Conservation (phyloP, 1,284 basidiomycete species). For the Leccinum solheimii region DNA sequence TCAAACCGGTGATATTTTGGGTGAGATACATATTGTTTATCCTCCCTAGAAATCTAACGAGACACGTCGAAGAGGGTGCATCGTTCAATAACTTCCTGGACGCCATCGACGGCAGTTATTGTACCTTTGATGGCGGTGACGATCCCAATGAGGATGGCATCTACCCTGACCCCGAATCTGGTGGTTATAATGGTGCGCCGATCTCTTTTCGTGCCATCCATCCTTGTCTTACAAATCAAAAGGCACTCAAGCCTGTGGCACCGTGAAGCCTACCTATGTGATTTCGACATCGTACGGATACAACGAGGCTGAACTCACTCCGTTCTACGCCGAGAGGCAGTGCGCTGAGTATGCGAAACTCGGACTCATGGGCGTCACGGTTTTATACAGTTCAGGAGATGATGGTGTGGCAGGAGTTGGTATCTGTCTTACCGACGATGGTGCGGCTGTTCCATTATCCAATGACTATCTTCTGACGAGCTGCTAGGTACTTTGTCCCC, state of each 20-base stretch:
- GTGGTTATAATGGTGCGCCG: slow-evolving; percentile 38
- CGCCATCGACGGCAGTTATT: slow-evolving; percentile 52
- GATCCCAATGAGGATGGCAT: slow-evolving; percentile 47
- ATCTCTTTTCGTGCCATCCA: neutral
- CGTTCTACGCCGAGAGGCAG: slow-evolving; percentile 49
- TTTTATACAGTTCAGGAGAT: slow-evolving; percentile 53
- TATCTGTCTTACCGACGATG: slow-evolving; percentile 43
- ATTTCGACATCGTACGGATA: slow-evolving; percentile 56
- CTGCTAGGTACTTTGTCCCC: slow-evolving; percentile 4
- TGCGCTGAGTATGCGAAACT: slow-evolving; percentile 57
- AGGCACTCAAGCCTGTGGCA: slow-evolving; percentile 50
- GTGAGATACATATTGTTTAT: slow-evolving; percentile 20
- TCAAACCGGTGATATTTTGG: slow-evolving; percentile 46
- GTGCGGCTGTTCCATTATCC: slow-evolving; percentile 19
- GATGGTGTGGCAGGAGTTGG: slow-evolving; percentile 48
- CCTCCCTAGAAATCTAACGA: neutral
- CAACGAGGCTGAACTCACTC: slow-evolving; percentile 46
- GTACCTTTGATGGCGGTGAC: slow-evolving; percentile 62
- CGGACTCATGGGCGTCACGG: slow-evolving; percentile 47
- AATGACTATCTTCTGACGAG: neutral
- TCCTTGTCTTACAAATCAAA: neutral
- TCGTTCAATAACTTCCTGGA: slow-evolving; percentile 49
- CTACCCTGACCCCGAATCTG: slow-evolving; percentile 50
- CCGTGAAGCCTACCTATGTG: slow-evolving; percentile 46
- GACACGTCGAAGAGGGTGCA: slow-evolving; percentile 32